These are phyloP conservation scores for Keqinozyma sinolaborantium DNA, from an alignment of 1,139 yeast species.

Conservation along the genomic window DNA sequence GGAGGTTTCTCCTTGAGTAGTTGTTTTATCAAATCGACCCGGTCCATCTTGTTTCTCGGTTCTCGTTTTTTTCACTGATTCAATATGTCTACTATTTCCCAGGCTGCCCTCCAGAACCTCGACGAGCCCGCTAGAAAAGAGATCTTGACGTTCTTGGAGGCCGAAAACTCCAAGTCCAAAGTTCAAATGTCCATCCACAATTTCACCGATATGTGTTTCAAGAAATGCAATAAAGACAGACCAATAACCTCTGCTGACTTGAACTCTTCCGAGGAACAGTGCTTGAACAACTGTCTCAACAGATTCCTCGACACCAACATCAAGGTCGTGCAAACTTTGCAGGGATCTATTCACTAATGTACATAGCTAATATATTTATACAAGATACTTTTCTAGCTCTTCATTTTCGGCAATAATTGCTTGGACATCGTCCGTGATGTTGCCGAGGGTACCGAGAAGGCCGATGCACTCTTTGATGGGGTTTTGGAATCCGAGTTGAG, in stretches of 20 bases:
- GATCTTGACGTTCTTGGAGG: constrained; percentile 69
- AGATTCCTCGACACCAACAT: constrained; percentile 86
- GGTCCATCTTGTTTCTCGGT: constrained; percentile 1
- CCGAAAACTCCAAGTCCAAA: constrained; percentile 84
- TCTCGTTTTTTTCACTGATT: background rate
- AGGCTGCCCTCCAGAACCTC: constrained; percentile 57
- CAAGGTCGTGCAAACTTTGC: constrained; percentile 63
- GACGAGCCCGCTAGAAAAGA: constrained; percentile 75
- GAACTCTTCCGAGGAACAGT: constrained; percentile 59
- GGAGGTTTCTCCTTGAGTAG: constrained; percentile 4
- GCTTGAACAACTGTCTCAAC: constrained; percentile 79
- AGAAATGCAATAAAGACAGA: constrained; percentile 63
- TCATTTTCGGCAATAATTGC: background rate
- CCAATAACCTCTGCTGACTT: constrained; percentile 52
- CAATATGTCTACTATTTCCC: constrained; percentile 57
- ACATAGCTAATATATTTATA: constrained; percentile 1
- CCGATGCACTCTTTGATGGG: background rate
- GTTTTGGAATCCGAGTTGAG: background rate
- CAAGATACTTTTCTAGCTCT: background rate
- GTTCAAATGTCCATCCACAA: constrained; percentile 82
- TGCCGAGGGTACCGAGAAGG: background rate
- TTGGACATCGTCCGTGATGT: background rate
- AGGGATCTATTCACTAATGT: constrained; percentile 9
- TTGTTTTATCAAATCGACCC: constrained; percentile 3
- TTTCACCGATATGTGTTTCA: constrained; percentile 89